These are phyloP conservation scores for Phialophora macrospora DNA, from an alignment of 2,329 filamentous ascomycete genomes.

Conservation along the genomic window DNA sequence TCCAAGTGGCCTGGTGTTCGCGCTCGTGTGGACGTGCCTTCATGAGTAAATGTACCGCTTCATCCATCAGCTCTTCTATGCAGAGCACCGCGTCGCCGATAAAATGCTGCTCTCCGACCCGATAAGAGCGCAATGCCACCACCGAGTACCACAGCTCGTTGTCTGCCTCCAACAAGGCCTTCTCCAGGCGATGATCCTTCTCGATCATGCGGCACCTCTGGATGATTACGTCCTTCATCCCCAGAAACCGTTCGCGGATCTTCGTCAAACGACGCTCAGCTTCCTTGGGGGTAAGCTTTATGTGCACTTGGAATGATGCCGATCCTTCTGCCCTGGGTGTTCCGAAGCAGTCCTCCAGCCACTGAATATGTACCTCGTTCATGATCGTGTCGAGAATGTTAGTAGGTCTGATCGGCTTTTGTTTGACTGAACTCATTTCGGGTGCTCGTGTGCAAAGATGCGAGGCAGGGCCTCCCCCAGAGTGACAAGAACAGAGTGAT, in stretches of 20 bases:
- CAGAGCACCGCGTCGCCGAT: constrained; percentile 18
- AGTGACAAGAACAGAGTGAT: neutral
- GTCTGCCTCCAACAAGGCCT: constrained; percentile 6
- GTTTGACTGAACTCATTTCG: neutral
- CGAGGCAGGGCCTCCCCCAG: neutral
- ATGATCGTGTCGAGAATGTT: neutral
- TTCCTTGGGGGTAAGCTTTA: constrained; percentile 25
- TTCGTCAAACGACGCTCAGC: constrained; percentile 16
- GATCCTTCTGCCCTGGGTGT: constrained; percentile 1
- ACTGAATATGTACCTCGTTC: neutral
- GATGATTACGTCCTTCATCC: constrained; percentile 6
- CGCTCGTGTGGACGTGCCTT: neutral
- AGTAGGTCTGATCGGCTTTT: neutral
- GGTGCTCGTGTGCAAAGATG: neutral
- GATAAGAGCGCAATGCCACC: constrained; percentile 5
- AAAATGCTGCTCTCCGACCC: constrained; percentile 21
- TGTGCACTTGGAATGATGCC: constrained; percentile 17
- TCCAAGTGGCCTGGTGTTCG: neutral
- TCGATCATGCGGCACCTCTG: constrained; percentile 14
- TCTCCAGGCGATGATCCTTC: constrained; percentile 4
- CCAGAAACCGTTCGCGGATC: constrained; percentile 2
- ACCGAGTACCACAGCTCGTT: constrained; percentile 8
- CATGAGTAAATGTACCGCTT: constrained; percentile 14
- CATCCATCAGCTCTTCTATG: constrained; percentile 12
- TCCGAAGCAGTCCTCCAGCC: neutral